Conservation (phyloP, 1,139 yeast species). For the Nematodospora anomalae region DNA sequence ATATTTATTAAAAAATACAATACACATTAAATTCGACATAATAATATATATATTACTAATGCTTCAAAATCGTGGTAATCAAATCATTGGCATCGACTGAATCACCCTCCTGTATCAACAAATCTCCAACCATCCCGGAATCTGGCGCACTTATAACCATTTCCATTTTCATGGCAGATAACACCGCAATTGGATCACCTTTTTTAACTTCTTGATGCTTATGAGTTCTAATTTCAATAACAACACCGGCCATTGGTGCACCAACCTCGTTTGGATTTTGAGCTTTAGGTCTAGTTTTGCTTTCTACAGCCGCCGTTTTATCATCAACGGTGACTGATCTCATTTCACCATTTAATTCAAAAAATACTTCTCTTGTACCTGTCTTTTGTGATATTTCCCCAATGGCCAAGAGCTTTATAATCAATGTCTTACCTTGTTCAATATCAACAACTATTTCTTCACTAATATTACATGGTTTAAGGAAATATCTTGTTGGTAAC, state of each 20-base stretch:
- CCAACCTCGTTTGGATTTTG: constrained; percentile 92
- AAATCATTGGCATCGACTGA: constrained; percentile 93
- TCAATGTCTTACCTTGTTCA: constrained; percentile 92
- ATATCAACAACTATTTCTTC: constrained; percentile 88
- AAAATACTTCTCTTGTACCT: constrained; percentile 94
- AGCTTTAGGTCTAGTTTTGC: constrained; percentile 88
- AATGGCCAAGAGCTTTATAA: constrained; percentile 87
- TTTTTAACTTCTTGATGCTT: constrained; percentile 86
- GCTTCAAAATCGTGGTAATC: constrained; percentile 42
- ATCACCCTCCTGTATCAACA: constrained; percentile 84
- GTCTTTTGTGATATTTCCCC: constrained; percentile 84
- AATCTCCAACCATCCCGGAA: constrained; percentile 77
- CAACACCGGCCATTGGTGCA: constrained; percentile 99
- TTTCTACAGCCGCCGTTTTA: constrained; percentile 80
- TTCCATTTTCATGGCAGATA: constrained; percentile 99
- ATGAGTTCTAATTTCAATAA: constrained; percentile 89
- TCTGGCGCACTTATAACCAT: constrained; percentile 95
- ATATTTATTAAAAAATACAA: no score
- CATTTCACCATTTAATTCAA: constrained; percentile 97
- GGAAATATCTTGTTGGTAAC: constrained; percentile 86
- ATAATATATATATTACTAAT: no score
- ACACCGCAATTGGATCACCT: constrained; percentile 94
- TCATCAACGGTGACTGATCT: constrained; percentile 93
- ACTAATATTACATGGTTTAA: constrained; percentile 81
- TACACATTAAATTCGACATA: no score